Percentiles rank a stretch among this genome's conserved stretches.
Evolutionary conservation across 73 alveolate species (phyloP).

Genomic region (Uronychia binucleata): DNA sequence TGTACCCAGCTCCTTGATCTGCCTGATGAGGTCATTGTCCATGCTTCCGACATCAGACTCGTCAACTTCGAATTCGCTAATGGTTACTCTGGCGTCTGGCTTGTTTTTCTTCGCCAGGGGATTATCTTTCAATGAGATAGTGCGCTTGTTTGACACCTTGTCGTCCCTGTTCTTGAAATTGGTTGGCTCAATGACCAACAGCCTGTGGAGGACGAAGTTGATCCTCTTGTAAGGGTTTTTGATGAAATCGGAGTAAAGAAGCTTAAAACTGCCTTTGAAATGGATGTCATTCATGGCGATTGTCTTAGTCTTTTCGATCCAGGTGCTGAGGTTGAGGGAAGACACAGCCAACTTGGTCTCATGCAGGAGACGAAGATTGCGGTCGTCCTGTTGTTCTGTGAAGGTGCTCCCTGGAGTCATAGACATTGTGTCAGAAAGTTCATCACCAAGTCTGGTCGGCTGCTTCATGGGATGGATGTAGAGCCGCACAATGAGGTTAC

Average conservation of each 20-base stretch:
- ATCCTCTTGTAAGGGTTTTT: constrained; percentile 27
- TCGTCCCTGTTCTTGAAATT: constrained; percentile 1
- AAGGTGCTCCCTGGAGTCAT: background rate
- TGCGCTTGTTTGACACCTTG: background rate
- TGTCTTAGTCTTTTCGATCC: background rate
- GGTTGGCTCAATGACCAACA: background rate
- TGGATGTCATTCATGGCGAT: background rate
- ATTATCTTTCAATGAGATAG: background rate
- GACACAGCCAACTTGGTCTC: background rate
- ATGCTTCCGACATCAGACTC: background rate
- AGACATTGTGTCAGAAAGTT: background rate
- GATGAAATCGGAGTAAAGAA: constrained; percentile 28
- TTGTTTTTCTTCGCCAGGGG: background rate
- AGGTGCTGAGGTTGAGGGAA: background rate
- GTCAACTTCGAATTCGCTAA: background rate
- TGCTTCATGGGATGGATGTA: background rate
- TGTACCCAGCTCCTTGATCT: background rate
- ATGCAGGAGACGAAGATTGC: background rate
- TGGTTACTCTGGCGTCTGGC: background rate
- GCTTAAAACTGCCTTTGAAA: background rate
- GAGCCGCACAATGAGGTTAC: background rate
- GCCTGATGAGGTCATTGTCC: background rate
- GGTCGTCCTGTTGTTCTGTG: background rate
- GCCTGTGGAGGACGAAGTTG: constrained; percentile 27
- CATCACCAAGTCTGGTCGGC: constrained; percentile 2